These are phyloP conservation scores for Neurospora sp. DNA, from an alignment of 495 filamentous ascomycete species.

Conservation along the genomic window DNA sequence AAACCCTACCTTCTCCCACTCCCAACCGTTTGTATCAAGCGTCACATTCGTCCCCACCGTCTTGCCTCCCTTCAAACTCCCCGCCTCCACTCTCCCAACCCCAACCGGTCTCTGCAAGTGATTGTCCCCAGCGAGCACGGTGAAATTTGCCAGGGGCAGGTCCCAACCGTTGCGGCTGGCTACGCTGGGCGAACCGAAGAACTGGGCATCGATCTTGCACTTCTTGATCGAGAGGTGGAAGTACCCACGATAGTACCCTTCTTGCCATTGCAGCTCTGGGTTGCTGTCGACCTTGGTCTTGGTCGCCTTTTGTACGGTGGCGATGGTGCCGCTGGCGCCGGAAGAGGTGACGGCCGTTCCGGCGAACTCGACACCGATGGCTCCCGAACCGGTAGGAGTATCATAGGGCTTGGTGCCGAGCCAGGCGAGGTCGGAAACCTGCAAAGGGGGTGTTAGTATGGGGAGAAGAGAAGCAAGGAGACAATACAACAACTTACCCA, in stretches of 20 bases:
- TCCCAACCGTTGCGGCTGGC: slow-evolving; percentile 41
- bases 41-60: slow-evolving; percentile 36
- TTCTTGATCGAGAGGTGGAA: slow-evolving; percentile 44
- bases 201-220: slow-evolving; percentile 41
- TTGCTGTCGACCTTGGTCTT: slow-evolving; percentile 39
- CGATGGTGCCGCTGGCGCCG: slow-evolving; percentile 41
- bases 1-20: slow-evolving; percentile 13
- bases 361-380: slow-evolving; percentile 53
- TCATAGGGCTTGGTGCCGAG: slow-evolving; percentile 45
- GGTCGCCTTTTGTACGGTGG: slow-evolving; percentile 29
- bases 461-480: not conserved
- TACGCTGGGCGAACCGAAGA: slow-evolving; percentile 38
- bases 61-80: slow-evolving; percentile 37
- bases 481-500: slow-evolving; percentile 32
- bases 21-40: slow-evolving; percentile 33
- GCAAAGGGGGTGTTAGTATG: not conserved
- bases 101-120: slow-evolving; percentile 35
- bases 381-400: slow-evolving; percentile 40
- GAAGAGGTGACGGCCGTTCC: slow-evolving; percentile 46
- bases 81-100: slow-evolving; percentile 35
- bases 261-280: slow-evolving; percentile 52
- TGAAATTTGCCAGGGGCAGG: slow-evolving; percentile 52
- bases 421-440: slow-evolving; percentile 46
- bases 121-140: slow-evolving; percentile 45
- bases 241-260: slow-evolving; percentile 53